Base-by-base conservation (phyloP, 2,329 filamentous ascomycete genomes). In the Aspergillus puulaauensis region DNA sequence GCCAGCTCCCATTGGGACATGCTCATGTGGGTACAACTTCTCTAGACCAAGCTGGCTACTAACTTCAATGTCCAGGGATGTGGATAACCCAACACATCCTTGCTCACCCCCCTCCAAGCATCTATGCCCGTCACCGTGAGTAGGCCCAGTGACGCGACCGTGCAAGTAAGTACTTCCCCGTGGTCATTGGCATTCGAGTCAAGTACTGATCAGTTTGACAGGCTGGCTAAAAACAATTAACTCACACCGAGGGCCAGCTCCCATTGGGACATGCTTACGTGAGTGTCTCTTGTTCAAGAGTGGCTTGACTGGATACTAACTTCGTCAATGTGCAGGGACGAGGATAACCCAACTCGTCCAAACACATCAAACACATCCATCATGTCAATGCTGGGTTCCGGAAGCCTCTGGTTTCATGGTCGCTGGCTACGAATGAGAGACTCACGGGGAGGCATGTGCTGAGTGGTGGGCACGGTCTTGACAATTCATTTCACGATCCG, bases 151-250 rank as follows among this genome's bases (percentile, higher is more conserved):
- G 27, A 57, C 57, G 56, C 43, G 56, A 62, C 55, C 57, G 58
- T 51, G 57, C 53, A 56, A 56, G 59, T 61, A 24, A 56, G 55
- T 57, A 7, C 17, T n/a, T 17, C 35, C 31, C 12, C 24, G 9
- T 31, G 6, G n/a, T 52, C 24, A 21, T 6, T 40, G 5, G n/a
- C 6, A 3, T 24, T 11, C 2, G 12, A 39, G 39, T 37, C 31
- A n/a, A 14, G n/a, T 39, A 11, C 14, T 21, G 19, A 50, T 24
- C 56, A 51, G 12, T 14, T 24, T 51, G 4, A n/a, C n/a, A 61
- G 59, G 53, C 56, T 59, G 59, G 59, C 52, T 58, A 59, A 59
- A 61, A 48, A 54, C 43, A 58, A 44, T 33, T 21, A 11, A n/a
- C 27, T 40, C 45, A 50, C 52, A 37, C 52, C 33, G 35, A 19